Evolutionary conservation across 2,329 filamentous ascomycete species (phyloP).

Genomic region (Domatiomyces globalis): DNA sequence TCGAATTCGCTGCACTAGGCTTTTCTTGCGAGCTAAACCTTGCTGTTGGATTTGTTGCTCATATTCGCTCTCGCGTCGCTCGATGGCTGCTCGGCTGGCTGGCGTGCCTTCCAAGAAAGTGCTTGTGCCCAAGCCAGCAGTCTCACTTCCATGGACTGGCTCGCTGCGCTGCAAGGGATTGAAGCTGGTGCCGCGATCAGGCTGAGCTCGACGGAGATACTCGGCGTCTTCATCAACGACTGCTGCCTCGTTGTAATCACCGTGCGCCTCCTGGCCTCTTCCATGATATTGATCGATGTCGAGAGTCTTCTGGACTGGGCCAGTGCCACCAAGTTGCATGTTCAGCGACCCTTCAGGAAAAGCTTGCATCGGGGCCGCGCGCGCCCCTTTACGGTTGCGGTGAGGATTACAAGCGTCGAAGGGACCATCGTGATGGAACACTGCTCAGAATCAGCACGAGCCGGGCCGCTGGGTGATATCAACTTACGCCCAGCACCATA

Average conservation of each 20-base stretch:
- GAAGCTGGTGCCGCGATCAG: slow-evolving; percentile 37
- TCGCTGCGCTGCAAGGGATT: slow-evolving; percentile 55
- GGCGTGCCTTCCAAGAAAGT: slow-evolving; percentile 93
- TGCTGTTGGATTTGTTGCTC: slow-evolving; percentile 38
- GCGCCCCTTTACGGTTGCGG: slow-evolving; percentile 71
- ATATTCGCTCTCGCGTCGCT: slow-evolving; percentile 57
- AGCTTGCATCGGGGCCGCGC: slow-evolving; percentile 84
- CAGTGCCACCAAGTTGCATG: slow-evolving; percentile 77
- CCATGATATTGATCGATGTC: slow-evolving; percentile 86
- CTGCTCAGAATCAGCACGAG: slow-evolving; percentile 31
- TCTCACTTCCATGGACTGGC: slow-evolving; percentile 70
- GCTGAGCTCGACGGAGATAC: slow-evolving; percentile 20
- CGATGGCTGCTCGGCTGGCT: slow-evolving; percentile 64
- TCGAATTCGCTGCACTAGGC: slow-evolving; percentile 78
- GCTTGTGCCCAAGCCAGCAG: slow-evolving; percentile 73
- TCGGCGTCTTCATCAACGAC: slow-evolving; percentile 23
- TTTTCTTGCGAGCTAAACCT: slow-evolving; percentile 80
- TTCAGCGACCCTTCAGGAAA: slow-evolving; percentile 88
- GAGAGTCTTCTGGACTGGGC: slow-evolving; percentile 65
- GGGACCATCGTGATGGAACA: slow-evolving; percentile 94
- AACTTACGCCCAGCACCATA: slow-evolving; percentile 78
- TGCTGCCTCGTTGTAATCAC: slow-evolving; percentile 52
- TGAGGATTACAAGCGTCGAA: slow-evolving; percentile 94
- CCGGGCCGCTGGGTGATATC: background rate
- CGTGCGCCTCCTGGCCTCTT: slow-evolving; percentile 68